Evolutionary conservation across 2,329 filamentous ascomycete genomes (phyloP).

Genomic region (Pyricularia grisea): DNA sequence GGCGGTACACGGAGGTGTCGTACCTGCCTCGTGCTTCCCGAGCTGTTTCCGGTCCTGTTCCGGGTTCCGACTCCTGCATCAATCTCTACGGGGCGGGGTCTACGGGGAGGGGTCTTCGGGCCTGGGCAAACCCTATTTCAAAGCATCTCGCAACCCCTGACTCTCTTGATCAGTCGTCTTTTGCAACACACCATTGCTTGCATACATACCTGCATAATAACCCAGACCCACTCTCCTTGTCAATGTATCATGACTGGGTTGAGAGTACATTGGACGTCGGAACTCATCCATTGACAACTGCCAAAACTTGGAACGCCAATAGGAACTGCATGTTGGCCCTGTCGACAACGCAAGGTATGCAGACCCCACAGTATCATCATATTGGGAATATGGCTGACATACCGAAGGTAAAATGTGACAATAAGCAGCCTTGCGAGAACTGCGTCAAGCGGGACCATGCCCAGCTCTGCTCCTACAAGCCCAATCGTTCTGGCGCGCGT

Average conservation of each 20-base stretch:
- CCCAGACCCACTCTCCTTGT: not conserved
- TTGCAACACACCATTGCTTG: not conserved
- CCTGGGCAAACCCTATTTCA: not conserved
- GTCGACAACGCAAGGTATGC: constrained; percentile 58
- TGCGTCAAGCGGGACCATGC: constrained; percentile 58
- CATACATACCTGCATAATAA: not conserved
- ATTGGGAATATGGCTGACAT: not conserved
- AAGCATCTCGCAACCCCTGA: too few species aligned
- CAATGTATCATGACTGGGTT: not conserved
- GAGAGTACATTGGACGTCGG: not conserved
- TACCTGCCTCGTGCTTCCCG: not conserved
- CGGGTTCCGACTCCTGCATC: not conserved
- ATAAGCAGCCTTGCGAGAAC: constrained; percentile 59
- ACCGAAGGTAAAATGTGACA: constrained; percentile 57
- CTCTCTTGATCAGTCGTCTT: not conserved
- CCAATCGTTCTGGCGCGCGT: constrained; percentile 37
- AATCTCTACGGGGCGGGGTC: too few species aligned
- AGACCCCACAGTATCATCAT: not conserved
- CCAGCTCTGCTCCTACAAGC: constrained; percentile 57
- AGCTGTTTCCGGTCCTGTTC: not conserved
- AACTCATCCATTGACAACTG: not conserved
- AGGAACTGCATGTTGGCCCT: constrained; percentile 60
- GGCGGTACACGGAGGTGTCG: too few species aligned
- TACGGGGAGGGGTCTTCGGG: not conserved
- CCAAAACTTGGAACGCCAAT: constrained; percentile 3